Evolutionary conservation across 371 early-diverging fungal species (phyloP).

Genomic region (Gilbertella persicaria): DNA sequence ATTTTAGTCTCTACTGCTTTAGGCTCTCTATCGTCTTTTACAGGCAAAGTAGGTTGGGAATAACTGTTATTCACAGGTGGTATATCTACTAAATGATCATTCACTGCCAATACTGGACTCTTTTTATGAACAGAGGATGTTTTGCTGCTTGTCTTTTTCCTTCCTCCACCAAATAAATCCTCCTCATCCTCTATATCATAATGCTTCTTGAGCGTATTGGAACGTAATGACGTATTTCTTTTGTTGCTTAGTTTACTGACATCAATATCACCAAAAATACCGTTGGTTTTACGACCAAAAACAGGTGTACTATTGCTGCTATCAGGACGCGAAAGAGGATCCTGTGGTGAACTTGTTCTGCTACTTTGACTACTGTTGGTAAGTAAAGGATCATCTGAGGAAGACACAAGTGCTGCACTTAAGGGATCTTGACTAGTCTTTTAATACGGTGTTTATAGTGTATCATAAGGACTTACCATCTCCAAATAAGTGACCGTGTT

Average conservation of each 20-base stretch:
- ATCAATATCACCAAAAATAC: constrained; percentile 53
- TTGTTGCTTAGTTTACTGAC: constrained; percentile 36
- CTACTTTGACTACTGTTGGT: constrained; percentile 12
- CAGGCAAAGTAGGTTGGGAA: background rate
- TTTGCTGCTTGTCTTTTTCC: background rate
- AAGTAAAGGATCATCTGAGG: constrained; percentile 37
- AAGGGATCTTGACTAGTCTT: constrained; percentile 27
- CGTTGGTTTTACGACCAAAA: constrained; percentile 7
- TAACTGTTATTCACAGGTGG: too few relatives aligned
- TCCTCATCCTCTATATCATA: constrained; percentile 28
- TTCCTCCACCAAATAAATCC: constrained; percentile 13
- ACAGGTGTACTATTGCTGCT: constrained; percentile 21
- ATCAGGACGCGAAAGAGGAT: constrained; percentile 18
- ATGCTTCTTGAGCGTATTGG: constrained; percentile 8
- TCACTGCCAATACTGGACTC: background rate
- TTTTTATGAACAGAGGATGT: background rate
- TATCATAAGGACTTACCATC: constrained; percentile 38
- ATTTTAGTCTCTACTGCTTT: background rate
- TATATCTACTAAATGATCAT: too few relatives aligned
- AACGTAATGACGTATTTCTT: constrained; percentile 11
- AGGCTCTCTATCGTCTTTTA: background rate
- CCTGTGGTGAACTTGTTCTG: constrained; percentile 12
- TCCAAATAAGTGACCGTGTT: constrained; percentile 50
- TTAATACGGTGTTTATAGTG: background rate
- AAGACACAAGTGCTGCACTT: constrained; percentile 25